Base-by-base conservation (phyloP, 2,329 filamentous ascomycete genomes). In the Sporothrix luriei region DNA sequence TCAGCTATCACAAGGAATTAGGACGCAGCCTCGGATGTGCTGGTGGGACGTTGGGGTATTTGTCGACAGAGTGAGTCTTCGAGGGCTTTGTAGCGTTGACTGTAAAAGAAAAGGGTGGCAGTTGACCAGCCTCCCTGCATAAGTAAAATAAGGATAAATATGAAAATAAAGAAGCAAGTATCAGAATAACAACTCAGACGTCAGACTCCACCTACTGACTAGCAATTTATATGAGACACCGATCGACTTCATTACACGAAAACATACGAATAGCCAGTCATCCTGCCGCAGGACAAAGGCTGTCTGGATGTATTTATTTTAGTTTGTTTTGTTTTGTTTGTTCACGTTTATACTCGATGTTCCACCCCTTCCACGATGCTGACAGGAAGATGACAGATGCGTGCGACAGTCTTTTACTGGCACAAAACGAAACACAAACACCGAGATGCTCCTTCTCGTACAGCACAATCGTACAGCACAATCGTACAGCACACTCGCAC, bases 371-470 rank as follows among this genome's bases (percentile, higher is more conserved):
- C 66, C 51, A 57, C 52, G 49, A 33, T 68, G 66, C 66, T 68
- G 33, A 67, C 65, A 43, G 33, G 33, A 67, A 40, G 65, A 54
- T 67, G 33, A 67, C 65, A 55, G 29, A 54, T 49, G 29, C 48
- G 24, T 52, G 33, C 48, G 48, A 7, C 38, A 7, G 13, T 4
- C 19, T 21, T 14, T 19, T 52, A 54, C 49, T 48, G 6, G 46
- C 16, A 48, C 16, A n/a, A 9, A 6, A 10, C 19, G 14, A 16
- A 16, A 43, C 3, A 40, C 38, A 43, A 43, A 43, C 40, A 43
- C 40, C 40, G 40, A 43, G 40, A n/a, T 21, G 48, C 48, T 19
- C 13, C 6, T 19, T 48, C 5, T 48, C 19, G 14, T 49, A 49
- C 48, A n/a, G 9, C 9, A n/a, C 3, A 21, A 11, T 16, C n/a